Evolutionary conservation across 1,284 basidiomycete species (phyloP).

Genomic region (Stereum hirsutum): DNA sequence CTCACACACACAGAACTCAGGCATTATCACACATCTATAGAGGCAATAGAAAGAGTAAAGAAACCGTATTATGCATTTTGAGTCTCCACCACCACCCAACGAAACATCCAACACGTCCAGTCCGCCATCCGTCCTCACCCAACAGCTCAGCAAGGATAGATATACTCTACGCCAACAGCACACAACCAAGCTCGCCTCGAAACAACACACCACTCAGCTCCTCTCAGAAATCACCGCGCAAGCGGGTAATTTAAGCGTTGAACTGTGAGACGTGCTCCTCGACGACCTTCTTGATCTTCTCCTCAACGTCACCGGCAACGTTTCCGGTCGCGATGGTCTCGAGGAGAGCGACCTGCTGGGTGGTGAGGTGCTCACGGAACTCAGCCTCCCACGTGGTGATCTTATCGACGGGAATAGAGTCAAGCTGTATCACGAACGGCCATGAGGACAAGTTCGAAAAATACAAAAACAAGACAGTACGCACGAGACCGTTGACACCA

Average conservation of each 20-base stretch:
- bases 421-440: constrained; percentile 43
- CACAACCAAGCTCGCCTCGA: constrained; percentile 3
- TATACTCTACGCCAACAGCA: constrained; percentile 5
- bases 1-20: too few species aligned
- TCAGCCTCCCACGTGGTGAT: constrained; percentile 92
- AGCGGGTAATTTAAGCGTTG: constrained; percentile 40
- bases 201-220: too few species aligned
- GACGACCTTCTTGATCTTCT: constrained; percentile 88
- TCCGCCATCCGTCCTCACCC: too few species aligned
- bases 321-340: constrained; percentile 77
- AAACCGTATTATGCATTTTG: too few species aligned
- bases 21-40: too few species aligned
- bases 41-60: too few species aligned
- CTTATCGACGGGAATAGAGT: constrained; percentile 89
- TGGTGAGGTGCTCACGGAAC: constrained; percentile 78
- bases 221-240: background rate
- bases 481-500: constrained; percentile 94
- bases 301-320: constrained; percentile 86
- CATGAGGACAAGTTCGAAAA: constrained; percentile 5
- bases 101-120: too few species aligned
- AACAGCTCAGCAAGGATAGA: constrained; percentile 5
- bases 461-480: constrained; percentile 18
- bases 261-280: constrained; percentile 83
- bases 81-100: too few species aligned
- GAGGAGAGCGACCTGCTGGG: constrained; percentile 63